Percentiles rank a stretch among this genome's conserved stretches.
Conservation (phyloP, 2,329 filamentous ascomycete species). For the Cladosporium sp. region DNA sequence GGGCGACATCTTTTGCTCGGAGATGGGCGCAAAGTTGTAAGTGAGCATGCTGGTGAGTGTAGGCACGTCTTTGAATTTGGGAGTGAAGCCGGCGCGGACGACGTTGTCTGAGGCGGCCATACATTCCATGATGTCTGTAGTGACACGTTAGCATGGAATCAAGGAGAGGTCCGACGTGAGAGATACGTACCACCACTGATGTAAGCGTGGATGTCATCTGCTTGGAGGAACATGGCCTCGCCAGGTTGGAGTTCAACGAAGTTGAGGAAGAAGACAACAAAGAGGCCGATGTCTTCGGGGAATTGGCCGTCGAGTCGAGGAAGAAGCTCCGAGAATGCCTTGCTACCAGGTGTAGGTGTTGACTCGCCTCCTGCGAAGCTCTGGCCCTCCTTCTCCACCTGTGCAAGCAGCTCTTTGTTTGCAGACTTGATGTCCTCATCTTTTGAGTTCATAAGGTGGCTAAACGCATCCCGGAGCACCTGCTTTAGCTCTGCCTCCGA, state of each 20-base stretch:
- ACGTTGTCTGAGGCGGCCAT: slow-evolving; percentile 99
- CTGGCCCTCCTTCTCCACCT: slow-evolving; percentile 63
- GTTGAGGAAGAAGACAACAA: slow-evolving; percentile 96
- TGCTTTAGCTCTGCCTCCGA: slow-evolving; percentile 64
- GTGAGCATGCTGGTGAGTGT: slow-evolving; percentile 89
- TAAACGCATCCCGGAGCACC: slow-evolving; percentile 70
- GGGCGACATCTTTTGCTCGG: slow-evolving; percentile 88
- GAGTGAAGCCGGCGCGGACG: slow-evolving; percentile 92
- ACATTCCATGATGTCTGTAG: slow-evolving; percentile 89
- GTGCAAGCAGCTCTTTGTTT: slow-evolving; percentile 64
- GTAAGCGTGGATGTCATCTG: slow-evolving; percentile 97
- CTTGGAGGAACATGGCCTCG: slow-evolving; percentile 92
- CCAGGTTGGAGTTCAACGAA: slow-evolving; percentile 82
- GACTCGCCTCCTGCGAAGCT: slow-evolving; percentile 69
- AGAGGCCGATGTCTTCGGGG: slow-evolving; percentile 83
- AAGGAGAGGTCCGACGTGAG: neutral
- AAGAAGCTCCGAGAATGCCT: slow-evolving; percentile 72
- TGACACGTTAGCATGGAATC: neutral
- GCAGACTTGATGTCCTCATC: slow-evolving; percentile 61
- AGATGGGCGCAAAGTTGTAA: slow-evolving; percentile 90
- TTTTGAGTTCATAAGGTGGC: slow-evolving; percentile 73
- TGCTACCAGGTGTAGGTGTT: slow-evolving; percentile 62
- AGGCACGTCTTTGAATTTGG: slow-evolving; percentile 94
- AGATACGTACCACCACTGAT: slow-evolving; percentile 57
- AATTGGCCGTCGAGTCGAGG: slow-evolving; percentile 76